These are phyloP conservation scores for Penicillium manginii DNA, from an alignment of 495 filamentous ascomycete species.

Conservation along the genomic window DNA sequence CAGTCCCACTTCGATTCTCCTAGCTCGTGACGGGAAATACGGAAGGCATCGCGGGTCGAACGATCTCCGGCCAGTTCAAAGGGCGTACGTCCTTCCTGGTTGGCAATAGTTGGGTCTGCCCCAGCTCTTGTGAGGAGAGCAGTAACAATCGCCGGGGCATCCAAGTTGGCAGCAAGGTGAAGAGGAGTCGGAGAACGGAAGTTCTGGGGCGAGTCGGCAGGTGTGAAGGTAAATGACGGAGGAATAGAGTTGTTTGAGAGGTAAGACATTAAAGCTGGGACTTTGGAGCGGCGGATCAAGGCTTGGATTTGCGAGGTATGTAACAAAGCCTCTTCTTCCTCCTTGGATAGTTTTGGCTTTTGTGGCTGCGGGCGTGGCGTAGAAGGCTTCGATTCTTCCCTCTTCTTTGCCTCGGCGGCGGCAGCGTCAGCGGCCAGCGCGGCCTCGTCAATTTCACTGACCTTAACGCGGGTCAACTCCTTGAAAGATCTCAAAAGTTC, in stretches of 20 bases:
- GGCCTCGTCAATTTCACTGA: slow-evolving; percentile 70
- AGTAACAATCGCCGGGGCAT: slow-evolving; percentile 70
- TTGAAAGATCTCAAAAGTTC: slow-evolving; percentile 93
- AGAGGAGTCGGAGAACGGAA: slow-evolving; percentile 85
- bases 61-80: slow-evolving; percentile 90
- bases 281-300: slow-evolving; percentile 86
- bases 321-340: slow-evolving; percentile 76
- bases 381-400: slow-evolving; percentile 39
- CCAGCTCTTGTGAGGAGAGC: slow-evolving; percentile 76
- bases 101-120: slow-evolving; percentile 73
- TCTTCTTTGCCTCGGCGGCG: slow-evolving; percentile 28
- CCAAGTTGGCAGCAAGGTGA: slow-evolving; percentile 81
- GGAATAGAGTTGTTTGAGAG: slow-evolving; percentile 70
- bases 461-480: slow-evolving; percentile 87
- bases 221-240: slow-evolving; percentile 73
- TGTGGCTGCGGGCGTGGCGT: slow-evolving; percentile 50
- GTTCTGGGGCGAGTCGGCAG: slow-evolving; percentile 66
- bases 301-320: slow-evolving; percentile 88
- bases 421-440: slow-evolving; percentile 53
- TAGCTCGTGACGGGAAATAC: slow-evolving; percentile 79
- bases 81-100: slow-evolving; percentile 68
- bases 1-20: slow-evolving; percentile 82
- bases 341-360: slow-evolving; percentile 66
- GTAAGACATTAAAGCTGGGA: slow-evolving; percentile 85
- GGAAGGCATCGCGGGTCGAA: slow-evolving; percentile 87